Evolutionary conservation across 371 early-diverging fungal genomes (phyloP).

Genomic region (Dichotomocladium elegans): DNA sequence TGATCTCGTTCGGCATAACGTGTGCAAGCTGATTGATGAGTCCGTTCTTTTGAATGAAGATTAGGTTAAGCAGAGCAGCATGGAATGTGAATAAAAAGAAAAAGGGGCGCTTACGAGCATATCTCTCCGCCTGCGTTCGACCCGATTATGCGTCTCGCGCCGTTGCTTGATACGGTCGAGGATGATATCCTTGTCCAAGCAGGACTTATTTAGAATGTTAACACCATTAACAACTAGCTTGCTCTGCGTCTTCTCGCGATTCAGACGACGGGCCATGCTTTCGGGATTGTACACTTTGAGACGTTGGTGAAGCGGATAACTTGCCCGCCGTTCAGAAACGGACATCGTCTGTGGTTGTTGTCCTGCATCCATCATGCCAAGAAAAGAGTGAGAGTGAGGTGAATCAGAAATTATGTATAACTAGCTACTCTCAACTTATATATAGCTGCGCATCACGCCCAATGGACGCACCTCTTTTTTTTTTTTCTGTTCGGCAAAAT

Average conservation of each 20-base stretch:
- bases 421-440: no score
- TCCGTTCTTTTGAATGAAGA: conserved; percentile 5
- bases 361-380: no score
- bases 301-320: conserved; percentile 16
- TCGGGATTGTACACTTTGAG: conserved; percentile 18
- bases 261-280: conserved; percentile 12
- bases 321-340: conserved; percentile 14
- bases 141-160: conserved; percentile 53
- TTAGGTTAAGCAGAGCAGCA: neutral
- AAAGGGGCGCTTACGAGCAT: conserved; percentile 16
- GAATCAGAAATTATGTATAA: no score
- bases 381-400: no score
- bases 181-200: conserved; percentile 48
- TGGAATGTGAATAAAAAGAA: neutral
- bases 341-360: conserved; percentile 4
- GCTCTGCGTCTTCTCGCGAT: conserved; percentile 11
- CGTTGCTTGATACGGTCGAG: conserved; percentile 49
- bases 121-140: conserved; percentile 55
- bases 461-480: no score
- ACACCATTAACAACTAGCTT: conserved; percentile 42
- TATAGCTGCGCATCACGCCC: no score
- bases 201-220: conserved; percentile 51
- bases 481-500: no score
- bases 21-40: conserved; percentile 17
- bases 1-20: conserved; percentile 2